Evolutionary conservation across 441 rosid genomes (phyloP), one percentile per base, ranked within the genome.

Genomic region (Mallotus repandus): DNA sequence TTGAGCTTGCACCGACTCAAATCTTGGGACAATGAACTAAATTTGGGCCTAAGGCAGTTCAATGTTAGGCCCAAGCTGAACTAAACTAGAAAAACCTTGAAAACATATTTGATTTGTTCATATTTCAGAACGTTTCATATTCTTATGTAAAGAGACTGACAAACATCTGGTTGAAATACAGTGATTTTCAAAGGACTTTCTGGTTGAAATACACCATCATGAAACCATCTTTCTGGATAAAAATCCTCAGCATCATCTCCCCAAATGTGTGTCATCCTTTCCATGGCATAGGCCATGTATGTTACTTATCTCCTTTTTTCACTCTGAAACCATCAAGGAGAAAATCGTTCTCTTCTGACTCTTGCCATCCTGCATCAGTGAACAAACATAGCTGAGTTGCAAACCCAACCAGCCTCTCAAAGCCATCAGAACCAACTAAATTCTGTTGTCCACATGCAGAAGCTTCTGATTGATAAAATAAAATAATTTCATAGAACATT

Each of bases 151-250:
- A 25, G 29, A 25, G 29, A 25, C 29, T 25, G 29, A 25, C 29
- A 25, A 25, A 25, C 29, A 25, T 2, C 2, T 1, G 1, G 29
- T 77, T 87, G 88, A 66, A 87, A 85, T 48, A 87, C 82, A n/a
- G 84, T 82, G 76, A 84, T 82, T 65, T 83, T 83, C 73, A 78
- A 85, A 63, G 80, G 29, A 70, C 81, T 80, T 60, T 81, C 84
- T 10, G 72, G 77, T 53, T 1, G 77, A 70, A 83, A 82, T 55
- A 70, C 43, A 22, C 82, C 75, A 32, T 68, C 61, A 32, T 82
- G 72, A 38, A 82, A 77, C 89, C 88, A 83, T 25, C 91, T 70
- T 22, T 86, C 89, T 0, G 86, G 89, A 9, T 68, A 69, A 53
- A 80, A 86, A 16, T 70, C 82, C 65, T 78, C 82, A 0, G 81